phyloP scores from a whole-genome alignment of 2,329 filamentous ascomycete species.

The Leptographium flavum region DNA sequence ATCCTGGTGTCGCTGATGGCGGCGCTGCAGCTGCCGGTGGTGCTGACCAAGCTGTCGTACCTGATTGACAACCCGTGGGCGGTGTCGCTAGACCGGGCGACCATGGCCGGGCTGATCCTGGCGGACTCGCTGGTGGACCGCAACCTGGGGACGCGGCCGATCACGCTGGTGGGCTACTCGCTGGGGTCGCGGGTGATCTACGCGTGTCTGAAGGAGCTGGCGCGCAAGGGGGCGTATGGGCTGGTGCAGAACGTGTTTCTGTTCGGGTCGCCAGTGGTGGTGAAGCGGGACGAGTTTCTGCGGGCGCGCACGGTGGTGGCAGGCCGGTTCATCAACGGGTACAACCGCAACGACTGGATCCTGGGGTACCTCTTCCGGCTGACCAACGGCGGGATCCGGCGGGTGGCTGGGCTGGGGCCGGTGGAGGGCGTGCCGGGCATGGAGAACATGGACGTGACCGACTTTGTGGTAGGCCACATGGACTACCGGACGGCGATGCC shows the following conservation, averaged over 20 bases:
- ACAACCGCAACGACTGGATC: constrained; percentile 94
- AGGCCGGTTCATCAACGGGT: constrained; percentile 91
- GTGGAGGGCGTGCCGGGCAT: constrained; percentile 65
- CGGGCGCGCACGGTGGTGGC: constrained; percentile 70
- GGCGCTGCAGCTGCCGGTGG: constrained; percentile 78
- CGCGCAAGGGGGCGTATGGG: constrained; percentile 69
- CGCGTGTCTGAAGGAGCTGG: constrained; percentile 75
- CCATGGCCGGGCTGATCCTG: constrained; percentile 76
- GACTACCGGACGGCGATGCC: constrained; percentile 92
- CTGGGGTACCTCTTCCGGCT: constrained; percentile 89
- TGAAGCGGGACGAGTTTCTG: constrained; percentile 80
- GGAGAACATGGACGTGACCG: constrained; percentile 81
- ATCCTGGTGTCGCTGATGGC: constrained; percentile 84
- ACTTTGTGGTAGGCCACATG: constrained; percentile 85
- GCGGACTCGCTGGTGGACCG: constrained; percentile 88
- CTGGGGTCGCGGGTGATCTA: constrained; percentile 87
- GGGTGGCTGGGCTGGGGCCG: constrained; percentile 68
- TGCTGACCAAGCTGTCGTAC: constrained; percentile 86
- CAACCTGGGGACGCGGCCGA: constrained; percentile 77
- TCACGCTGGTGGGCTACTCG: constrained; percentile 91
- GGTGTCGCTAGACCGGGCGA: constrained; percentile 85
- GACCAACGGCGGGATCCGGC: constrained; percentile 81
- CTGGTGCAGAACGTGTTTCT: constrained; percentile 90
- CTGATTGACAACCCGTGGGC: constrained; percentile 98
- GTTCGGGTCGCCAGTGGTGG: constrained; percentile 84